Evolutionary conservation across 768 basidiomycete genomes (phyloP), one percentile per base, ranked within the genome.

Genomic region (Podaxis carcinomalis): DNA sequence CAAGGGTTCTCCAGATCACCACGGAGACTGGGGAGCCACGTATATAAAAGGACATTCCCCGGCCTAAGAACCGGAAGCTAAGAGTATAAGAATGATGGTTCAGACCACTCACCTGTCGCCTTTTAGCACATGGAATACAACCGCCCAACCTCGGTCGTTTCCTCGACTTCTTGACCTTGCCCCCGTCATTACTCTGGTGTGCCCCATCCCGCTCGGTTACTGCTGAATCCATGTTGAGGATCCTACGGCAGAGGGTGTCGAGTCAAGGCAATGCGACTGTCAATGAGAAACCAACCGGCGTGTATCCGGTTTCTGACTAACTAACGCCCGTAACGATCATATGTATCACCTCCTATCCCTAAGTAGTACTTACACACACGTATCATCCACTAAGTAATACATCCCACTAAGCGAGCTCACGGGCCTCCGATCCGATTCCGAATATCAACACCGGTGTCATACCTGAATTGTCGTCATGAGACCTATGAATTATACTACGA

Each of bases 51-150:
- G 49, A 52, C 14, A 35, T n/a, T 14, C 50, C 13, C 44, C 44
- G 36, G 23, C 25, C 16, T 39, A 50, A 39, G 19, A 50, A 32
- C 57, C 49, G 39, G 13, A 50, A 13, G 25, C 47, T 50, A 13
- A 23, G 49, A 44, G 39, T 21, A 40, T 28, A 52, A 50, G 27
- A 21, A 44, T 6, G 36, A 35, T 19, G 2, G 27, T 44, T n/a
- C 13, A 50, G 39, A 32, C 37, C 40, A 68, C 76, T 63, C 64
- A 81, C 82, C 74, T 83, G 83, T 59, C 82, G 74, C 52, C 82
- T 75, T 66, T 81, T 83, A 1, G 83, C 81, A 64, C 83, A 84
- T 66, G 83, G 82, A 5, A 83, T 78, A 64, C 83, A 84, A 65
- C 81, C 82, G 10, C 47, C 47, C 36, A 82, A 70, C 47, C 82